phyloP scores from a whole-genome alignment of 495 filamentous ascomycete species.

The Oleoguttula mirabilis region DNA sequence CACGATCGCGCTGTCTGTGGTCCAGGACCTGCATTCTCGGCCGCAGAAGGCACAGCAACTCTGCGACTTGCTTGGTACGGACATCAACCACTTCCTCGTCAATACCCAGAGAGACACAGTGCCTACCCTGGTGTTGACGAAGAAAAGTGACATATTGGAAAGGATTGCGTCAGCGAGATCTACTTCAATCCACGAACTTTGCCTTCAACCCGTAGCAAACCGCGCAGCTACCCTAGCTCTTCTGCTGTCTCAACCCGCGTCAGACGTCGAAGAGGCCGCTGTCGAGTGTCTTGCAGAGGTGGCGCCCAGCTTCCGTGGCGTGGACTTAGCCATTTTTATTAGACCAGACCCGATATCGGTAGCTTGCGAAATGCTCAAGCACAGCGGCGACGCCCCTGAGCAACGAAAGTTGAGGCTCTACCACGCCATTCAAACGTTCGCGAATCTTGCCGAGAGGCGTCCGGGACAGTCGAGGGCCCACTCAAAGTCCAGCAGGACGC shows the following conservation, averaged over 20 bases:
- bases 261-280: slow-evolving; percentile 52
- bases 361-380: slow-evolving; percentile 74
- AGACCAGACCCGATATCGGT: slow-evolving; percentile 62
- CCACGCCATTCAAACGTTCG: slow-evolving; percentile 55
- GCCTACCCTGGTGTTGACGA: slow-evolving; percentile 70
- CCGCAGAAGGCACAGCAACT: slow-evolving; percentile 73
- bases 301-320: slow-evolving; percentile 53
- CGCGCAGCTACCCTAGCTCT: slow-evolving; percentile 67
- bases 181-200: slow-evolving; percentile 44
- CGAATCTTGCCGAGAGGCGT: slow-evolving; percentile 49
- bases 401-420: slow-evolving; percentile 36
- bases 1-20: slow-evolving; percentile 62
- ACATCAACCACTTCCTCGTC: slow-evolving; percentile 58
- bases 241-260: slow-evolving; percentile 57
- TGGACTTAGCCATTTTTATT: slow-evolving; percentile 55
- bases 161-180: slow-evolving; percentile 65
- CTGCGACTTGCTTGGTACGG: slow-evolving; percentile 64
- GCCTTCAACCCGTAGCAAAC: slow-evolving; percentile 51
- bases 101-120: slow-evolving; percentile 69
- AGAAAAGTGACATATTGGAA: slow-evolving; percentile 64
- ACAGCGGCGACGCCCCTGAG: slow-evolving; percentile 47
- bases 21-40: slow-evolving; percentile 64
- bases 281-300: slow-evolving; percentile 55
- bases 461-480: slow-evolving; percentile 34
- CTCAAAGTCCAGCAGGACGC: slow-evolving; percentile 42